phyloP scores from a whole-genome alignment of 2,329 filamentous ascomycete species.

The Sporothrix globosa region DNA sequence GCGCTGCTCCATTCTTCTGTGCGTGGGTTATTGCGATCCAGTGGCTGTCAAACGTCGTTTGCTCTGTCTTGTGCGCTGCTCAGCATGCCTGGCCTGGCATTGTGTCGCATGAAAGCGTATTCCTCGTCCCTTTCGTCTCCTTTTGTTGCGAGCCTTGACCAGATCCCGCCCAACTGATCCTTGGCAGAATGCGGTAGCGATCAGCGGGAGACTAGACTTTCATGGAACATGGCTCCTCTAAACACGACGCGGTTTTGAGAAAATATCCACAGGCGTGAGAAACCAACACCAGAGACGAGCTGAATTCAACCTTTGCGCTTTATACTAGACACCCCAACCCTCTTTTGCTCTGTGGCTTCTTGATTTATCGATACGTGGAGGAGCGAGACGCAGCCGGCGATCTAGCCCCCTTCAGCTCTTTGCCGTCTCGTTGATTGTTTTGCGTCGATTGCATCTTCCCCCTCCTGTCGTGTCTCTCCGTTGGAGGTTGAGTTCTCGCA shows the following conservation, averaged over 20 bases:
- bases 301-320: constrained; percentile 15
- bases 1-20: constrained; percentile 23
- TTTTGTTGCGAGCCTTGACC: constrained; percentile 12
- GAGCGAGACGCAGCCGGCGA: constrained; percentile 2
- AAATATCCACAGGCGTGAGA: constrained; percentile 2
- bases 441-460: not conserved
- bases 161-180: constrained; percentile 9
- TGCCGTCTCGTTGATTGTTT: not conserved
- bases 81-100: not conserved
- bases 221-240: constrained; percentile 21
- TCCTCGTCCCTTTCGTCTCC: not conserved
- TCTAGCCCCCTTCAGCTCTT: constrained; percentile 6
- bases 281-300: constrained; percentile 8
- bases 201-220: constrained; percentile 21
- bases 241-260: constrained; percentile 6
- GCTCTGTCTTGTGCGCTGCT: not conserved
- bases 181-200: constrained; percentile 11
- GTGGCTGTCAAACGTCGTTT: constrained; percentile 1
- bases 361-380: not conserved
- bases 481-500: not conserved
- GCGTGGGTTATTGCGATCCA: constrained; percentile 6
- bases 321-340: not conserved
- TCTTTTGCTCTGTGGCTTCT: constrained; percentile 8
- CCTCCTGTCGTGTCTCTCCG: constrained; percentile 4
- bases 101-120: not conserved